Conservation (phyloP, 23 red algal genomes). For the Porphyridium purpureum region DNA sequence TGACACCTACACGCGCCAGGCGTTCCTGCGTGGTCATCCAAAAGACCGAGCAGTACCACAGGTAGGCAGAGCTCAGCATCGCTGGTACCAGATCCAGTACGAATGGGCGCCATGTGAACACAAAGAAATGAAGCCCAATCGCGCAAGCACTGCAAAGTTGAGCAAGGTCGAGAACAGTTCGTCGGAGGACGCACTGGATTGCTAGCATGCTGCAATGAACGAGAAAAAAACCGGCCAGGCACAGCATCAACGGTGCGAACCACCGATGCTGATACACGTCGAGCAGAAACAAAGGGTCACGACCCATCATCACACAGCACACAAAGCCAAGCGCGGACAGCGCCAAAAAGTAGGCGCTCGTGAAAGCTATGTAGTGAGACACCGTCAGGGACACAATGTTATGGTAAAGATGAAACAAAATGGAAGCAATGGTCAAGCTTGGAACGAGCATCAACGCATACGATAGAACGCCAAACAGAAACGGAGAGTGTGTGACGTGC, state of each 20-base stretch:
- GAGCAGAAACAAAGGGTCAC: constrained; percentile 19
- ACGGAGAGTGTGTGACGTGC: constrained; percentile 36
- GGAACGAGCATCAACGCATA: constrained; percentile 54
- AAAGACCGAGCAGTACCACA: constrained; percentile 52
- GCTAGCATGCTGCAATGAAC: constrained; percentile 36
- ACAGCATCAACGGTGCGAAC: constrained; percentile 14
- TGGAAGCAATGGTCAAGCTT: constrained; percentile 15
- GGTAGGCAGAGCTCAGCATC: constrained; percentile 34
- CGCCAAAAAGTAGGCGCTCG: constrained; percentile 28
- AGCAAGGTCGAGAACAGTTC: constrained; percentile 11
- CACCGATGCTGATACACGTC: constrained; percentile 12
- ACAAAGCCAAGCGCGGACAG: constrained; percentile 13
- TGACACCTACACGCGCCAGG: too few species aligned
- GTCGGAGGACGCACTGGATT: constrained; percentile 15
- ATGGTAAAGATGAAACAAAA: constrained; percentile 12
- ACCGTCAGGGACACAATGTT: constrained; percentile 29
- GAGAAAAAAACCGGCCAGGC: constrained; percentile 22
- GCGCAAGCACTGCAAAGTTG: constrained; percentile 25
- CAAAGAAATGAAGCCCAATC: constrained; percentile 45
- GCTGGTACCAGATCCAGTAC: constrained; percentile 23
- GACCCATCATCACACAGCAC: constrained; percentile 5
- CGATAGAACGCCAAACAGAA: constrained; percentile 44
- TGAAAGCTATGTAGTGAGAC: constrained; percentile 17
- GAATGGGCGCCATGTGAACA: constrained; percentile 40
- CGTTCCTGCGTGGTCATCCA: too few species aligned